Conservation (phyloP, 2,329 filamentous ascomycete genomes). For the Aspergillus pseudoglaucus region DNA sequence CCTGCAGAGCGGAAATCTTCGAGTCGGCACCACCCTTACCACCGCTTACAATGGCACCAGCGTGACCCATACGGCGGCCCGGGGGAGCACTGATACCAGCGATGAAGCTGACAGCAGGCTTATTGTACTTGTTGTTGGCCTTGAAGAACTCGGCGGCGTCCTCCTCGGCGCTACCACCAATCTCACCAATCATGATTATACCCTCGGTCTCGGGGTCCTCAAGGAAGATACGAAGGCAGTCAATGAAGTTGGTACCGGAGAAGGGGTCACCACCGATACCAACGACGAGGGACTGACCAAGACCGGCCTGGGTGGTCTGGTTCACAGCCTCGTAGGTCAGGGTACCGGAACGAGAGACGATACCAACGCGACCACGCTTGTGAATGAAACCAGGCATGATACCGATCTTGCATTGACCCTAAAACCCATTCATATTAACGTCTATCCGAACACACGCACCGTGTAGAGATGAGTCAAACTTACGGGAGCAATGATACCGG, state of each 20-base stretch:
- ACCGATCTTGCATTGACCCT: slow-evolving; percentile 98
- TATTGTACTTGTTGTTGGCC: slow-evolving; percentile 83
- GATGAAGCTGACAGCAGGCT: slow-evolving; percentile 97
- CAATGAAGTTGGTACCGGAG: slow-evolving; percentile 98
- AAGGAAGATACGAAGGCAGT: slow-evolving; percentile 96
- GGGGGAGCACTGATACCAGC: slow-evolving; percentile 96
- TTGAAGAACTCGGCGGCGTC: slow-evolving; percentile 95
- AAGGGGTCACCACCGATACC: slow-evolving; percentile 98
- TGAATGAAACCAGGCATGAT: slow-evolving; percentile 99
- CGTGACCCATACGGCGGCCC: slow-evolving; percentile 96
- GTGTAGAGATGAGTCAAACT: slow-evolving; percentile 13
- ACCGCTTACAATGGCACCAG: slow-evolving; percentile 93
- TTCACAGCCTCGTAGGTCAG: slow-evolving; percentile 99
- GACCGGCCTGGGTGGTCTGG: slow-evolving; percentile 94
- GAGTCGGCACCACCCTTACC: slow-evolving; percentile 97
- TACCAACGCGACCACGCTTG: slow-evolving; percentile 97
- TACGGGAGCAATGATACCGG: slow-evolving; percentile 83
- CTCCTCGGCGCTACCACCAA: slow-evolving; percentile 94
- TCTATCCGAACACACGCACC: neutral
- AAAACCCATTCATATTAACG: slow-evolving; percentile 1
- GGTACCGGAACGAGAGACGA: slow-evolving; percentile 95
- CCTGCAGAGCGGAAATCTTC: slow-evolving; percentile 92
- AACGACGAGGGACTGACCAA: slow-evolving; percentile 96
- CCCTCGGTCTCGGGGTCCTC: slow-evolving; percentile 94
- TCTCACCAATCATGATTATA: slow-evolving; percentile 99